These are phyloP conservation scores for Septoria petroselini DNA, from an alignment of 2,329 filamentous ascomycete genomes.

Conservation along the genomic window DNA sequence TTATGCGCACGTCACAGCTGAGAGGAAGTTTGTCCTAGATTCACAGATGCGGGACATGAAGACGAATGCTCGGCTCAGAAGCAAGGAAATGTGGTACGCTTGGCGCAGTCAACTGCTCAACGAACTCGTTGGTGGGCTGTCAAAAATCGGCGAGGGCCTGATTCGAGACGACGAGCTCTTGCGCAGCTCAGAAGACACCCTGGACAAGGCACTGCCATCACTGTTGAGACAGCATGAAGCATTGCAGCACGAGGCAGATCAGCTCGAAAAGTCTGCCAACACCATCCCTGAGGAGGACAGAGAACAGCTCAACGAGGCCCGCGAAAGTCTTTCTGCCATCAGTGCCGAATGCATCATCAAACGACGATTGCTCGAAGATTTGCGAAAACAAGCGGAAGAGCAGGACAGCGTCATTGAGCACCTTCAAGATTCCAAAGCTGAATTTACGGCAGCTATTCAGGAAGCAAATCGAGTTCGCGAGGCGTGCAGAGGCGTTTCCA, in stretches of 20 bases:
- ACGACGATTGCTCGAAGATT: slow-evolving; percentile 61
- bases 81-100: slow-evolving; percentile 97
- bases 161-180: slow-evolving; percentile 67
- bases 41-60: slow-evolving; percentile 98
- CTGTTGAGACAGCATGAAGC: slow-evolving; percentile 60
- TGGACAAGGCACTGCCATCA: slow-evolving; percentile 65
- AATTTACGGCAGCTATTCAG: slow-evolving; percentile 69
- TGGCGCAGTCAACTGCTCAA: slow-evolving; percentile 89
- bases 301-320: slow-evolving; percentile 69
- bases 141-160: slow-evolving; percentile 74
- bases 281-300: slow-evolving; percentile 79
- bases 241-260: slow-evolving; percentile 61
- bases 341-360: slow-evolving; percentile 69
- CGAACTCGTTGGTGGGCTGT: slow-evolving; percentile 75
- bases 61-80: slow-evolving; percentile 81
- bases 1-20: slow-evolving; percentile 79
- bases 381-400: slow-evolving; percentile 64
- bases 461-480: slow-evolving; percentile 81
- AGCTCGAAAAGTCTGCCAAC: slow-evolving; percentile 65
- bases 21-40: slow-evolving; percentile 84
- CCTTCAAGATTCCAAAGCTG: slow-evolving; percentile 63
- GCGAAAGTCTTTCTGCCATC: slow-evolving; percentile 63
- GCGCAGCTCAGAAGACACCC: slow-evolving; percentile 63
- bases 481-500: slow-evolving; percentile 85
- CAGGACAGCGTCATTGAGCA: slow-evolving; percentile 64